phyloP scores from a whole-genome alignment of 768 basidiomycete species.

The Tylopilus rubrobrunneus region DNA sequence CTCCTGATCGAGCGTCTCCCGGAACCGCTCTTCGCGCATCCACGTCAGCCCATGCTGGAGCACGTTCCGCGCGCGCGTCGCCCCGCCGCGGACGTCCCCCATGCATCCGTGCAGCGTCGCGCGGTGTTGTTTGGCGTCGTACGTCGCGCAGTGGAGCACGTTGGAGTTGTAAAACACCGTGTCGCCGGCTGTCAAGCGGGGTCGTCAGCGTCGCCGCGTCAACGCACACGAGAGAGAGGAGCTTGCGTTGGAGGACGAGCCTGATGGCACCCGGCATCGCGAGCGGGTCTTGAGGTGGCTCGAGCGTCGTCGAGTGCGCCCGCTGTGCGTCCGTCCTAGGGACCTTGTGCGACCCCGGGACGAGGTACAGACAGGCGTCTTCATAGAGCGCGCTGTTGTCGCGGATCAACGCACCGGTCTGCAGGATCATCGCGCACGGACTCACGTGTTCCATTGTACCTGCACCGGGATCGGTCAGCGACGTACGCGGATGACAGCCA shows the following conservation, averaged over 20 bases:
- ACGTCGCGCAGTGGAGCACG: constrained; percentile 71
- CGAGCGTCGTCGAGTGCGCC: constrained; percentile 44
- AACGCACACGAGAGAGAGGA: no score
- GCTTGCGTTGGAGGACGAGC: constrained; percentile 52
- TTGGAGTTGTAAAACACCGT: constrained; percentile 81
- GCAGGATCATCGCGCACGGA: neutral
- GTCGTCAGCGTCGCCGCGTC: no score
- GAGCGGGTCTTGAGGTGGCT: constrained; percentile 46
- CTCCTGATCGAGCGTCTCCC: constrained; percentile 39
- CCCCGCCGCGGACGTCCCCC: constrained; percentile 60
- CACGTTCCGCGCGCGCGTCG: constrained; percentile 62
- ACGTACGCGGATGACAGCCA: neutral
- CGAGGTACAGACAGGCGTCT: constrained; percentile 67
- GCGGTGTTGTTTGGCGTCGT: constrained; percentile 45
- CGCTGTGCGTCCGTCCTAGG: constrained; percentile 60
- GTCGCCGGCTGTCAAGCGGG: constrained; percentile 48
- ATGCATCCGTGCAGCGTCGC: constrained; percentile 71
- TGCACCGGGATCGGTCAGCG: constrained; percentile 21
- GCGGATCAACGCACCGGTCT: neutral
- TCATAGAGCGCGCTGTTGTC: constrained; percentile 55
- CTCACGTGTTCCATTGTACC: constrained; percentile 83
- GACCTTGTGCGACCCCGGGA: constrained; percentile 61
- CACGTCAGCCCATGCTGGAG: constrained; percentile 71
- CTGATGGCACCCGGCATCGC: constrained; percentile 67
- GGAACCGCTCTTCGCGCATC: constrained; percentile 58